Evolutionary conservation across 148 eudicot species (phyloP), one percentile per base, ranked within the genome.

Genomic region (Silene latifolia): DNA sequence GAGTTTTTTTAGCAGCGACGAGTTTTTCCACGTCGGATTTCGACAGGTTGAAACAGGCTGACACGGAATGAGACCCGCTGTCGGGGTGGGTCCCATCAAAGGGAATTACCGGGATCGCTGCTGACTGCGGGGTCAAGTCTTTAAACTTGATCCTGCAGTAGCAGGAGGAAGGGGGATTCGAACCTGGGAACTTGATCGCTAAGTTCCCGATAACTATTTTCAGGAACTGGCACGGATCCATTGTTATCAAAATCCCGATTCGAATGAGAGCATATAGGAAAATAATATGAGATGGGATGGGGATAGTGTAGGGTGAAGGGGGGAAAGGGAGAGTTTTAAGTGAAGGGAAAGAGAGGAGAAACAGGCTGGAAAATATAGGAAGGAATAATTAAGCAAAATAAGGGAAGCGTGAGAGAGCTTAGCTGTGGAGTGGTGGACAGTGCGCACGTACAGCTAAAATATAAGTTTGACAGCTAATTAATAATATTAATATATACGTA

Each of bases 201-300:
- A 94, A 69, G 66, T 85, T 83, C 10, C 84, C 88, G 72, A 90
- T 69, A 2, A 83, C 72, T 25, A 94, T 86, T 14, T 90, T 80
- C 3, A 90, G 72, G 71, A 91, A 94, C 75, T 89, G 93, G 25
- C 91, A 93, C 5, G 96, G 93, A 83, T 91, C 91, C 93, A 89
- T 91, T 4, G 67, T 70, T 20, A 6, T 48, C 17, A 10, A 0
- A 48, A 8, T 42, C 11, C 8, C 5, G 12, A 63, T 15, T 10
- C 3, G 19, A 12, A 21, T 44, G 12, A 0, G 17, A 8, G 53
- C 14, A 48, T 8, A 13, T 48, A 48, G 12, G 53, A 10, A 11
- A 46, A 46, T 46, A 46, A 46, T 46, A 7, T 46, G 51, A 46
- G 51, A 9, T 48, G 0, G 53, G 29, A 27, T 1, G 53, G 53